Conservation (phyloP, 768 basidiomycete genomes). For the Boletus patriciae region DNA sequence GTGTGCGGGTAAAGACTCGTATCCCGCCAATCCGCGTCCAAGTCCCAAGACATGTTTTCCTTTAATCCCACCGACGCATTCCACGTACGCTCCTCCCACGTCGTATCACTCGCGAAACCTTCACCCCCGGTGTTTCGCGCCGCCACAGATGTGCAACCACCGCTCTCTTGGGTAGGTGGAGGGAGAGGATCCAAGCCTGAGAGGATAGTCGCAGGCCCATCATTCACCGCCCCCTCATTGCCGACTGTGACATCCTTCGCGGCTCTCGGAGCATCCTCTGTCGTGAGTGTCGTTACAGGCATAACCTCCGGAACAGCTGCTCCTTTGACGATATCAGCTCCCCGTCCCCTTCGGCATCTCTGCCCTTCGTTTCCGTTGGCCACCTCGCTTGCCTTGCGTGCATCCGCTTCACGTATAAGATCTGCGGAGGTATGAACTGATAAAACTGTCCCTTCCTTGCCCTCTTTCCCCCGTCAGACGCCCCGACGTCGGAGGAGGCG, state of each 20-base stretch:
- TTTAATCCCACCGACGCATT: constrained; percentile 69
- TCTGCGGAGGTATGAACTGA: not conserved
- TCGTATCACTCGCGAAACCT: constrained; percentile 33
- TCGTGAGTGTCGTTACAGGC: not conserved
- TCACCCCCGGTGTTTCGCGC: constrained; percentile 32
- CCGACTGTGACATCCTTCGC: not conserved
- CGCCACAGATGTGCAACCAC: not conserved
- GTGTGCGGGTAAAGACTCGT: no score
- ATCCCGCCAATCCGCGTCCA: constrained; percentile 67
- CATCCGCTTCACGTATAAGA: not conserved
- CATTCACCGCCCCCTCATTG: not conserved
- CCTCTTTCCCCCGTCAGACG: not conserved
- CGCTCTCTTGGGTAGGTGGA: not conserved
- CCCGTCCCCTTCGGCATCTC: not conserved
- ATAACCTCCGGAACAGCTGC: not conserved
- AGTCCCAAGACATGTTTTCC: no score
- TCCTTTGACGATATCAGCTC: not conserved
- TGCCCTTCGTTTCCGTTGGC: constrained; percentile 2
- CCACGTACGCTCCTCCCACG: constrained; percentile 89
- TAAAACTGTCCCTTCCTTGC: constrained; percentile 2
- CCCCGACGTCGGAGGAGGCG: constrained; percentile 21
- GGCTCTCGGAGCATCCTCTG: not conserved
- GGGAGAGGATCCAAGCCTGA: not conserved
- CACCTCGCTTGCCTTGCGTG: not conserved
- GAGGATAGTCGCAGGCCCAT: not conserved